phyloP scores from a whole-genome alignment of 257 asterid species.

The Solanum chilense region DNA sequence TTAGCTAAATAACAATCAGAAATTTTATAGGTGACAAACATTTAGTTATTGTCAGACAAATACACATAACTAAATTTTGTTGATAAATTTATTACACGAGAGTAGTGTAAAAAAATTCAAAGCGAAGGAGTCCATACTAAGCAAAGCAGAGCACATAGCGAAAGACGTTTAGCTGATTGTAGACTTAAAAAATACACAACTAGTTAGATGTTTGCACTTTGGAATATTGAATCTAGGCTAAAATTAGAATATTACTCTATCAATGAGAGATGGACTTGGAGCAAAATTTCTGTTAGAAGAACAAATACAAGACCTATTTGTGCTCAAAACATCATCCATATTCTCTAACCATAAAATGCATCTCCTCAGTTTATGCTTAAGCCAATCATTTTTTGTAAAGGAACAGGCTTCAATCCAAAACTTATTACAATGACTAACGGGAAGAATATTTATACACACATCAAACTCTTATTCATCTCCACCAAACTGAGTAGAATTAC shows the following conservation, averaged over 20 bases:
- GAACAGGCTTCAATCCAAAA: background rate
- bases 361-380: background rate
- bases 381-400: background rate
- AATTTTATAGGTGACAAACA: background rate
- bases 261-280: background rate
- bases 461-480: constrained; percentile 25
- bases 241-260: background rate
- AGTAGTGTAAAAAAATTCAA: background rate
- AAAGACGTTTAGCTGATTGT: background rate
- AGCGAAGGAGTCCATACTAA: too few species aligned
- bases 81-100: background rate
- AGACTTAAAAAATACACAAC: background rate
- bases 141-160: background rate
- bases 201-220: background rate
- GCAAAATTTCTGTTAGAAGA: background rate
- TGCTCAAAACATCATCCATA: background rate
- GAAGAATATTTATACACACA: background rate
- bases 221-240: background rate
- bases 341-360: background rate
- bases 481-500: constrained; percentile 86
- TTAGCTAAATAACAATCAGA: background rate
- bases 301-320: background rate
- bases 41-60: background rate
- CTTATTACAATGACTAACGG: background rate
- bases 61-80: background rate